A percentile compares a stretch with the other conserved stretches of the same genome.
Conservation (phyloP, 805 yeast genomes). For the Saccharomycopsis synnaedendra region DNA sequence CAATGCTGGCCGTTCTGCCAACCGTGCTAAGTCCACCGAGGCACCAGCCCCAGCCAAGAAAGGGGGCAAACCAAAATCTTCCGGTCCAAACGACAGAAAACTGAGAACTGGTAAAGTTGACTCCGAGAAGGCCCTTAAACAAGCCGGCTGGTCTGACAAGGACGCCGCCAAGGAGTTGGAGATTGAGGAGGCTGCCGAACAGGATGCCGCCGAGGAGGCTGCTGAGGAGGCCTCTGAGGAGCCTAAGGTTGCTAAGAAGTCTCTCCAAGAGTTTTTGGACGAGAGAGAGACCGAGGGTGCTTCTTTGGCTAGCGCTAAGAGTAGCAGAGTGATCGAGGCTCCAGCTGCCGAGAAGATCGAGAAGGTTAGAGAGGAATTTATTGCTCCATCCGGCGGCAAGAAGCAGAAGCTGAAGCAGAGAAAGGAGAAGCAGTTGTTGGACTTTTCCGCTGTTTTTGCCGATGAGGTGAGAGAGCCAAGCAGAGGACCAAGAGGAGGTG, state of each 20-base stretch:
- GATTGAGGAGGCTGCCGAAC: constrained; percentile 33
- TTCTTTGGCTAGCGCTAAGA: constrained; percentile 17
- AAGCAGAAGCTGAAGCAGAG: constrained; percentile 57
- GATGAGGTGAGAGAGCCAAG: constrained; percentile 35
- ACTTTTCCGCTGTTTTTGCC: constrained; percentile 61
- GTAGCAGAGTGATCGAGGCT: constrained; percentile 26
- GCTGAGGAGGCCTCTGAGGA: constrained; percentile 30
- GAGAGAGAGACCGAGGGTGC: constrained; percentile 38
- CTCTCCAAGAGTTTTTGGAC: constrained; percentile 80
- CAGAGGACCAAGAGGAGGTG: constrained; percentile 24
- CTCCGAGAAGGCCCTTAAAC: constrained; percentile 70
- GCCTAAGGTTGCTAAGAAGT: constrained; percentile 32
- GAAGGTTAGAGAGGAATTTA: constrained; percentile 47
- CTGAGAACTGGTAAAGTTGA: constrained; percentile 77
- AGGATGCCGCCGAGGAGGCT: constrained; percentile 27
- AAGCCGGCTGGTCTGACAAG: constrained; percentile 80
- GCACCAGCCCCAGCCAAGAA: constrained; percentile 41
- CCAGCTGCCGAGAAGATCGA: constrained; percentile 47
- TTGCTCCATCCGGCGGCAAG: constrained; percentile 54
- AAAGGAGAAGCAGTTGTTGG: constrained; percentile 74
- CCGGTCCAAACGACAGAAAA: constrained; percentile 63
- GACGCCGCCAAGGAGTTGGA: constrained; percentile 60
- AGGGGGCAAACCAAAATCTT: constrained; percentile 41
- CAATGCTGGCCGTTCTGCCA: constrained; percentile 55
- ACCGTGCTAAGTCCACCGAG: constrained; percentile 37